These are phyloP conservation scores for Pilasporangium apinafurcum DNA, from an alignment of 352 stramenopile genomes.

Conservation along the genomic window DNA sequence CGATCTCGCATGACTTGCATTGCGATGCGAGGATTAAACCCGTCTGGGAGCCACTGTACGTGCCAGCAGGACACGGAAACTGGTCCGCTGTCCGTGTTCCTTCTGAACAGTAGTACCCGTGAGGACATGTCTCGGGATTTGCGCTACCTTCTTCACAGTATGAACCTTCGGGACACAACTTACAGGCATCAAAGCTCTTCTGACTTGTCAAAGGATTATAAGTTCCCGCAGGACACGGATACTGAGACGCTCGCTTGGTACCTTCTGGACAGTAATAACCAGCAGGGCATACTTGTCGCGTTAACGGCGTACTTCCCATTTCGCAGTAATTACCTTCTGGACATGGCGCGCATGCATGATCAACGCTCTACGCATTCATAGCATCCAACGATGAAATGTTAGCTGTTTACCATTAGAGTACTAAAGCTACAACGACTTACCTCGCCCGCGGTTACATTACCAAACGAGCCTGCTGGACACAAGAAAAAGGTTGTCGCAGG, in stretches of 20 bases:
- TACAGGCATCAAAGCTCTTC: slow-evolving; percentile 42
- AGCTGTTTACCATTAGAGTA: background rate
- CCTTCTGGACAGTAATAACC: slow-evolving; percentile 68
- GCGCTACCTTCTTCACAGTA: slow-evolving; percentile 57
- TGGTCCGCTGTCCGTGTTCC: slow-evolving; percentile 55
- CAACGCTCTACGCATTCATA: slow-evolving; percentile 39
- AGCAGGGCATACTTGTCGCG: slow-evolving; percentile 48
- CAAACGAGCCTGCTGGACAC: slow-evolving; percentile 84
- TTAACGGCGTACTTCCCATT: slow-evolving; percentile 63
- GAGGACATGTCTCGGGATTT: slow-evolving; percentile 45
- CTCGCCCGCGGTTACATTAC: slow-evolving; percentile 74
- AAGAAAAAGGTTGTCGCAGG: slow-evolving; percentile 76
- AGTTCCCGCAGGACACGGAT: slow-evolving; percentile 83
- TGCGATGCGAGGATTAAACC: slow-evolving; percentile 34
- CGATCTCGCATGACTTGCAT: slow-evolving; percentile 52
- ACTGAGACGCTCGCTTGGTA: slow-evolving; percentile 57
- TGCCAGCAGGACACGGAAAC: slow-evolving; percentile 85
- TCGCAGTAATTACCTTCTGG: slow-evolving; percentile 75
- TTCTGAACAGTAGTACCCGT: slow-evolving; percentile 79
- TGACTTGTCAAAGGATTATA: slow-evolving; percentile 60
- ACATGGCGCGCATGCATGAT: slow-evolving; percentile 71
- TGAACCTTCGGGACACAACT: slow-evolving; percentile 45
- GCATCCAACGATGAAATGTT: background rate
- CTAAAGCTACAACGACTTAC: slow-evolving; percentile 12
- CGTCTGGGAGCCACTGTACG: slow-evolving; percentile 66